These are phyloP conservation scores for Kalmanozyma brasiliensis DNA, from an alignment of 1,284 basidiomycete genomes.

Conservation along the genomic window DNA sequence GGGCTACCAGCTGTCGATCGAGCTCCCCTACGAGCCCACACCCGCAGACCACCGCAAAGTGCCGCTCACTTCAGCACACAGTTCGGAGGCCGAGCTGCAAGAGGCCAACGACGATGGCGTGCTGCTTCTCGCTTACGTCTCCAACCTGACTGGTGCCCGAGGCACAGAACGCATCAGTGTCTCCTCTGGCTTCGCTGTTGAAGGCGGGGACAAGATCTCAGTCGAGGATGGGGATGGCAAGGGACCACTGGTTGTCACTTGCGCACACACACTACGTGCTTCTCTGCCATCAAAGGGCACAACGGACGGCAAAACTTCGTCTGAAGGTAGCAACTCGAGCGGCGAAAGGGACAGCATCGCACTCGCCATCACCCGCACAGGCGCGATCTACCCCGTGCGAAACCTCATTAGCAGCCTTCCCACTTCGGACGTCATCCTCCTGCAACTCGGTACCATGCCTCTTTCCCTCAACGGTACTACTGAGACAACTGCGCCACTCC, in stretches of 20 bases:
- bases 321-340: conserved; percentile 1
- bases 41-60: conserved; percentile 52
- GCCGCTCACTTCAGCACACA: conserved; percentile 47
- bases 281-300: conserved; percentile 53
- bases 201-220: conserved; percentile 57
- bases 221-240: conserved; percentile 62
- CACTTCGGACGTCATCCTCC: conserved; percentile 73
- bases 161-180: conserved; percentile 72
- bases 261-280: conserved; percentile 74
- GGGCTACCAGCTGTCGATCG: conserved; percentile 54
- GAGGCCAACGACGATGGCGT: conserved; percentile 69
- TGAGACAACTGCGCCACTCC: conserved; percentile 25
- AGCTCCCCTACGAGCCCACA: conserved; percentile 62
- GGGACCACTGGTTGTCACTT: conserved; percentile 72
- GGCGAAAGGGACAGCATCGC: conserved; percentile 42
- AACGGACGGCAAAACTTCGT: too few species aligned
- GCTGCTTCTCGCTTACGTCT: conserved; percentile 75
- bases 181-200: conserved; percentile 75
- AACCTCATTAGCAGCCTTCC: conserved; percentile 74
- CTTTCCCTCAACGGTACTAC: conserved; percentile 27
- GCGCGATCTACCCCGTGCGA: conserved; percentile 71
- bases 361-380: conserved; percentile 67
- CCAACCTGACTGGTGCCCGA: conserved; percentile 59
- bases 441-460: conserved; percentile 52
- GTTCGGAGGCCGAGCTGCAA: conserved; percentile 51